Base-by-base conservation (phyloP, 371 early-diverging fungal genomes). In the Cokeromyces recurvatus region DNA sequence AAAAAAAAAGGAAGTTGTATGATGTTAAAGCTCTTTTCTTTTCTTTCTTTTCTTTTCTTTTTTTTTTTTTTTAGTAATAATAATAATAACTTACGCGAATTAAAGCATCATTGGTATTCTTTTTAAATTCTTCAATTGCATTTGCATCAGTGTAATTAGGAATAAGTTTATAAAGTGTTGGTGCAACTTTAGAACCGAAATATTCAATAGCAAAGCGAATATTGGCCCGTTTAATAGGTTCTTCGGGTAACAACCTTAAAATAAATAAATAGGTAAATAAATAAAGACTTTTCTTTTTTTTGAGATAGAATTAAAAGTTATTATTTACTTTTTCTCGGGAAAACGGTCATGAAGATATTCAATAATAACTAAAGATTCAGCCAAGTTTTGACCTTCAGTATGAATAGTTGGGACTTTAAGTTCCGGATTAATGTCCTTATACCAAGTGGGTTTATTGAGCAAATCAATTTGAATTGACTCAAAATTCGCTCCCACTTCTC, bases 401-500 rank as follows among this genome's bases (percentile, higher is more conserved):
- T 38, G 46, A 10, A 80, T 56, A 0, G 81, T 71, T 15, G 79
- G 79, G 0, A 79, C 79, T 44, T 77, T 73, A n/a, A 49, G 38
- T 14, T 75, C 74, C 10, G 74, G 76, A 45, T 79, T 77, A 20
- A 79, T 55, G 5, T 72, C 56, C 36, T 57, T 62, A 34, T 74
- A 79, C 84, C 84, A 84, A 6, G 59, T 55, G n/a, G 84, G 84
- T 37, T 82, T 82, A 62, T 84, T 82, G 2, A 27, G 20, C 31
- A 86, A 55, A 46, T 86, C 85, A 42, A 86, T 81, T 25, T 72
- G 59, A 19, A 82, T 77, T 2, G 56, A 22, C 19, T 77, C 71
- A 44, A 66, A 64, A 4, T 68, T 62, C 17, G 65, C 70, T 3
- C 72, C 74, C 22, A 66, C 66, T 48, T 79, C 79, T 17, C 57